Evolutionary conservation across 1,284 basidiomycete genomes (phyloP), one percentile per base, ranked within the genome.

Genomic region (Mycena sp.): DNA sequence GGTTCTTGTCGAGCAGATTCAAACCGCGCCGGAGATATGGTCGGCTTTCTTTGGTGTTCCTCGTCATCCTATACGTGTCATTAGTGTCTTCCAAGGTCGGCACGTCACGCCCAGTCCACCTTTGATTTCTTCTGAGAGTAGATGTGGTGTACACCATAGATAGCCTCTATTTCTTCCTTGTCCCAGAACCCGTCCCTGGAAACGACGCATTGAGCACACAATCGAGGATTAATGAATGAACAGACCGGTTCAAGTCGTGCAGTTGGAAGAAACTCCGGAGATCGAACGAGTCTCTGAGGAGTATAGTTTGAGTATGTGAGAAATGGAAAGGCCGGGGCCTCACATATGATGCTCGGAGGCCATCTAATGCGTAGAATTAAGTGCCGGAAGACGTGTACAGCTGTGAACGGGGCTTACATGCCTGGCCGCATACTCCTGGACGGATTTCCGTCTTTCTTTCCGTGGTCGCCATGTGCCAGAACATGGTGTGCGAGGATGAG

Each of bases 111-210:
- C 6, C 3, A 46, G 53, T 70, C n/a, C 60, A 85, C 90, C 83
- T 87, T 89, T 23, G 94, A 92, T 78, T 92, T 89, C 77, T 94
- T 92, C 78, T 93, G 89, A 21, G 94, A 93, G 70, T 95, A 95
- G 63, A 96, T 86, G 76, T 99, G 98, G 77, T 99, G 95, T 23
- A 99, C 92, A 61, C 97, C 97, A 71, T 98, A 97, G 44, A 97
- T 87, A 6, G 94, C 93, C 74, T 96, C 90, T 65, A 96, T 91
- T 77, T 96, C 94, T 65, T 89, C 87, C 61, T 83, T 80, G 76
- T 93, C 88, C 90, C 93, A 93, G 38, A 82, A 70, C 0, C 92
- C 88, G 70, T 93, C 85, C 28, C 90, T 91, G 9, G 16, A 21
- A 19, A 38, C 17, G 38, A 29, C 55, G 58, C 60, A 60, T 30